Percentiles rank a stretch among this genome's conserved stretches.
phyloP scores from a whole-genome alignment of 768 basidiomycete species.

The Pleurotus pulmonarius region DNA sequence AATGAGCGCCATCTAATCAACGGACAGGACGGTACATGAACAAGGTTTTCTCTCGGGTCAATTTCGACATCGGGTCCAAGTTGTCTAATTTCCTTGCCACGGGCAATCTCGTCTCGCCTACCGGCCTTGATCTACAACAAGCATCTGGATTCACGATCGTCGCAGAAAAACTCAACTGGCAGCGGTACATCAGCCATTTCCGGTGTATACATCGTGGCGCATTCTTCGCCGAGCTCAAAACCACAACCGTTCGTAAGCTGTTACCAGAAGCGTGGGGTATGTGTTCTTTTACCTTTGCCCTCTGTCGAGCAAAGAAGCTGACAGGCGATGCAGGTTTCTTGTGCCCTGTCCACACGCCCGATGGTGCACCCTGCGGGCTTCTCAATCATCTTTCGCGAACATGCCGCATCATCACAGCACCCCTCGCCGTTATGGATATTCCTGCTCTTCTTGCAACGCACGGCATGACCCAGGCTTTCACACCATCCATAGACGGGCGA shows the following conservation, averaged over 20 bases:
- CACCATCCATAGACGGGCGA: conserved; percentile 75
- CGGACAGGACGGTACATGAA: conserved; percentile 72
- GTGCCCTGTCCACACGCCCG: conserved; percentile 98
- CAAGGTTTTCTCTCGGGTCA: conserved; percentile 71
- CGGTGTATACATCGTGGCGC: conserved; percentile 98
- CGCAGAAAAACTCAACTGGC: conserved; percentile 98
- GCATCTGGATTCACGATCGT: conserved; percentile 98
- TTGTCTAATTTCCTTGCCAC: conserved; percentile 95
- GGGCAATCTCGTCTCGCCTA: conserved; percentile 91
- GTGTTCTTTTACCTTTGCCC: conserved; percentile 13
- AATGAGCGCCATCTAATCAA: conserved; percentile 1
- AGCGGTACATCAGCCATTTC: conserved; percentile 98
- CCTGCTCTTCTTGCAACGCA: conserved; percentile 78
- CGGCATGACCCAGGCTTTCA: conserved; percentile 93
- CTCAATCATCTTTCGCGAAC: conserved; percentile 94
- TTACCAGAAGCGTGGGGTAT: conserved; percentile 97
- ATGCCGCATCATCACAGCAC: conserved; percentile 84
- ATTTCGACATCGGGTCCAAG: conserved; percentile 88
- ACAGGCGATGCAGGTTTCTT: conserved; percentile 66
- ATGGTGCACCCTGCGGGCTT: conserved; percentile 96
- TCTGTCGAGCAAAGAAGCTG: too few species aligned
- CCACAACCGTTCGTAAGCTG: conserved; percentile 94
- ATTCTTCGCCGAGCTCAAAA: conserved; percentile 98
- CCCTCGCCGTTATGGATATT: conserved; percentile 73
- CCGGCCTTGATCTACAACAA: conserved; percentile 95